A percentile compares a stretch with the other conserved stretches of the same genome.
phyloP scores from a whole-genome alignment of 1,139 yeast genomes.

The Saccharomyces hybrid region DNA sequence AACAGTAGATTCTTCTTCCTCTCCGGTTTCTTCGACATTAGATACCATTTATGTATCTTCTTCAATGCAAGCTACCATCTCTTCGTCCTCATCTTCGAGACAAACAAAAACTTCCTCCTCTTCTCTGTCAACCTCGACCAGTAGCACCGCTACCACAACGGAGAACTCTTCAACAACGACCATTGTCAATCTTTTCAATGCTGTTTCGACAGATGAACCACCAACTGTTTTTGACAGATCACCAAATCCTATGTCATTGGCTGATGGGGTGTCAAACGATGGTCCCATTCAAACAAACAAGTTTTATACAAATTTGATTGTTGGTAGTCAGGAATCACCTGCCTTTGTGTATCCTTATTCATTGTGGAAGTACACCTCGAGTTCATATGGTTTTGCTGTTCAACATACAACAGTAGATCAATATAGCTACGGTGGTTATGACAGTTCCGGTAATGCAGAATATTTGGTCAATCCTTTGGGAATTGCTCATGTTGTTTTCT shows the following conservation, averaged over 20 bases:
- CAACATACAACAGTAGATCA: conserved; percentile 52
- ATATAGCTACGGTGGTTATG: conserved; percentile 44
- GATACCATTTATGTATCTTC: background rate
- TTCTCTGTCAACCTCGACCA: background rate
- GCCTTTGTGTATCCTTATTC: conserved; percentile 83
- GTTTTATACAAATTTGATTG: conserved; percentile 70
- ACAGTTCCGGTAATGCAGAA: conserved; percentile 9
- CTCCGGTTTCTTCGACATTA: background rate
- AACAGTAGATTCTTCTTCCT: background rate
- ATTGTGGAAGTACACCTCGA: conserved; percentile 48
- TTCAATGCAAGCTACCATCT: background rate
- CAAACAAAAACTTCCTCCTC: background rate
- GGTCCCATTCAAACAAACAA: conserved; percentile 72
- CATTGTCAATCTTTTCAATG: conserved; percentile 38
- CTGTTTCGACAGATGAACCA: conserved; percentile 46
- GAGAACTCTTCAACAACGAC: conserved; percentile 5
- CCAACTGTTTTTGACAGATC: conserved; percentile 42
- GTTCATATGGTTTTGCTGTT: conserved; percentile 52
- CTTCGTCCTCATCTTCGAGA: background rate
- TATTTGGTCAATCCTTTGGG: conserved; percentile 32
- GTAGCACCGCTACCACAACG: background rate
- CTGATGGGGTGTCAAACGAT: conserved; percentile 34
- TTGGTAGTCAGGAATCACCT: conserved; percentile 55
- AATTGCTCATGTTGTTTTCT: conserved; percentile 31
- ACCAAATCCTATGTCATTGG: conserved; percentile 42